These are phyloP conservation scores for Fusarium tjaetaba DNA, from an alignment of 2,329 filamentous ascomycete genomes.

Conservation along the genomic window DNA sequence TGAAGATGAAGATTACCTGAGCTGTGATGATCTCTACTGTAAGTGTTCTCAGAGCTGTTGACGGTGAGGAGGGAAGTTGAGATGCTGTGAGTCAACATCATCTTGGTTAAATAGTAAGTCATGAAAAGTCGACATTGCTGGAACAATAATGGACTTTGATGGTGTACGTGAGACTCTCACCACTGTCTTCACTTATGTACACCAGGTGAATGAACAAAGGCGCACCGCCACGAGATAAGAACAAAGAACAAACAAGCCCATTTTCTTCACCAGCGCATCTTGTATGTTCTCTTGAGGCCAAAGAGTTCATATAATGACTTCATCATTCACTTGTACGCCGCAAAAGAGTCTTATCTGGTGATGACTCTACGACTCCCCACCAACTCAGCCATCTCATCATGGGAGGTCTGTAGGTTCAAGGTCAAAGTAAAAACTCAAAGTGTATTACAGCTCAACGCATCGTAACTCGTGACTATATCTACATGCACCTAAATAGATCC, in stretches of 20 bases:
- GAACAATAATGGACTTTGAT: neutral
- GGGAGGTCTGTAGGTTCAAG: neutral
- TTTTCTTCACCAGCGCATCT: neutral
- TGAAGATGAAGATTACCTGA: neutral
- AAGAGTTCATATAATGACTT: neutral
- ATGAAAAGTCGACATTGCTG: no score
- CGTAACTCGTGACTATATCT: conserved; percentile 1
- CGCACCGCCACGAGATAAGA: neutral
- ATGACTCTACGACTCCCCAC: neutral
- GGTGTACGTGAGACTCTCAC: neutral
- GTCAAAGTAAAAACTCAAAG: neutral
- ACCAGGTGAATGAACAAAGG: conserved; percentile 6
- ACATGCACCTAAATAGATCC: neutral
- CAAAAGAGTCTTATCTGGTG: neutral
- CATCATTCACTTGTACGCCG: neutral
- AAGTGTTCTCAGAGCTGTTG: neutral
- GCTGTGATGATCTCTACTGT: neutral
- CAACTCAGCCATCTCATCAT: neutral
- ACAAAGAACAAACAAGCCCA: neutral
- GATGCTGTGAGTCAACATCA: no score
- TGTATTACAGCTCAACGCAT: neutral
- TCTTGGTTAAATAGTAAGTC: neutral
- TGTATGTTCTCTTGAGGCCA: no score
- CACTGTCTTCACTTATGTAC: neutral
- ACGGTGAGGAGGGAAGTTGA: neutral